phyloP scores from a whole-genome alignment of 2,329 filamentous ascomycete genomes.

The Talaromyces pinophilus region DNA sequence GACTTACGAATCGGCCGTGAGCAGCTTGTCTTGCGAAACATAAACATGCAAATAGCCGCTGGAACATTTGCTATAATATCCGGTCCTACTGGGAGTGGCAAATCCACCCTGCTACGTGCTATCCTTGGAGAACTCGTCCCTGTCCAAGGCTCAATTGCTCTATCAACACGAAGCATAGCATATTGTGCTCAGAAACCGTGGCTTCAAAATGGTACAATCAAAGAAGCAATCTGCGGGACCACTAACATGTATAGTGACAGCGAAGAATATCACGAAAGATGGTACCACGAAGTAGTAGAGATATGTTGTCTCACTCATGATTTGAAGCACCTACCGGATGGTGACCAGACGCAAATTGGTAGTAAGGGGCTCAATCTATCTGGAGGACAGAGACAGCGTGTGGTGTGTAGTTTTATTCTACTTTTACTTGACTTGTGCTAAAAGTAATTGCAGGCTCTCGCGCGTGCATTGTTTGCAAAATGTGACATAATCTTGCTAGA shows the following conservation, averaged over 20 bases:
- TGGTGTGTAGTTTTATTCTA: too few relatives aligned
- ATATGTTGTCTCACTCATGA: conserved; percentile 40
- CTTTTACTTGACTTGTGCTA: too few relatives aligned
- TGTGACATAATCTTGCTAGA: conserved; percentile 22
- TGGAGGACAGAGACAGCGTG: conserved; percentile 55
- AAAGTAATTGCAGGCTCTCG: conserved; percentile 27
- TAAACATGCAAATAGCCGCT: conserved; percentile 44
- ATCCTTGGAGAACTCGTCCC: conserved; percentile 47
- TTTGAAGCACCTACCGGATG: conserved; percentile 40
- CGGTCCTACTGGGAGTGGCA: conserved; percentile 56
- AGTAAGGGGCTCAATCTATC: conserved; percentile 55
- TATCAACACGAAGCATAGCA: conserved; percentile 36
- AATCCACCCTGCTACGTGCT: conserved; percentile 52
- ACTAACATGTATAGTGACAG: conserved; percentile 27
- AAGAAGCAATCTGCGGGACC: conserved; percentile 32
- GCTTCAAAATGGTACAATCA: conserved; percentile 35
- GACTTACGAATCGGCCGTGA: conserved; percentile 9
- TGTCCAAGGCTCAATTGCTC: conserved; percentile 38
- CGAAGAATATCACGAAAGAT: not conserved
- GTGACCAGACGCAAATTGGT: conserved; percentile 51
- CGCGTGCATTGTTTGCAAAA: conserved; percentile 53
- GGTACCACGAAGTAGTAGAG: conserved; percentile 8
- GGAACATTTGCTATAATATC: conserved; percentile 51
- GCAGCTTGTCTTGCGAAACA: conserved; percentile 42
- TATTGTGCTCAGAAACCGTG: conserved; percentile 43